These are phyloP conservation scores for Buxus sempervirens DNA, from an alignment of 164 flowering plant genomes.

Conservation along the genomic window DNA sequence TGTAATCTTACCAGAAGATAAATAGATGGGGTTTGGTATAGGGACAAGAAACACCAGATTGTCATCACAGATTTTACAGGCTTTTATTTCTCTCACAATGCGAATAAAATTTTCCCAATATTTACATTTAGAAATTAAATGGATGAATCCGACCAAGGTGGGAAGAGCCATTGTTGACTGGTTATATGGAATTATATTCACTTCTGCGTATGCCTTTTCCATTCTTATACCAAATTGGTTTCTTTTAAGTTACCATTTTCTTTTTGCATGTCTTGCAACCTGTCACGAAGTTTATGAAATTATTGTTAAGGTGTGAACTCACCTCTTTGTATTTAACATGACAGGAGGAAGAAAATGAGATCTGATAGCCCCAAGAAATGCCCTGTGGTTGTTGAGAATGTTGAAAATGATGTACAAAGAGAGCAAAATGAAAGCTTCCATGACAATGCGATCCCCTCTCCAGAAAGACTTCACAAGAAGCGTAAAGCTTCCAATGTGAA, in stretches of 20 bases:
- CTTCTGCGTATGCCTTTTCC: not conserved
- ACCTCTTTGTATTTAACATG: constrained; percentile 4
- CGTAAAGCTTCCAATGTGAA: constrained; percentile 18
- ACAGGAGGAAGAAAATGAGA: constrained; percentile 42
- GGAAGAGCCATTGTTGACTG: not conserved
- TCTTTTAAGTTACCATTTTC: not conserved
- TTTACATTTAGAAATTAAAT: too few relatives aligned
- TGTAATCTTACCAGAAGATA: too few relatives aligned
- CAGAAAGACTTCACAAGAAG: constrained; percentile 23
- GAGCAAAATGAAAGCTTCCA: constrained; percentile 16
- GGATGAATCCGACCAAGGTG: too few relatives aligned
- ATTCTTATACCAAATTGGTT: not conserved
- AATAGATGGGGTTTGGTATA: too few relatives aligned
- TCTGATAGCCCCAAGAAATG: constrained; percentile 12
- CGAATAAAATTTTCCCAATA: too few relatives aligned
- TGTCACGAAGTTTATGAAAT: too few relatives aligned
- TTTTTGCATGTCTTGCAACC: not conserved
- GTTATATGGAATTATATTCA: too few relatives aligned
- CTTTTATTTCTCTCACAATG: too few relatives aligned
- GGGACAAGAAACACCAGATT: too few relatives aligned
- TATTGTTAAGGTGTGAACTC: not conserved
- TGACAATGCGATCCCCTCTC: not conserved
- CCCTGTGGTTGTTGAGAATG: constrained; percentile 12
- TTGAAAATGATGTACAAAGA: constrained; percentile 18
- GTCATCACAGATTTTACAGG: too few relatives aligned